Base-by-base conservation (phyloP, 1,284 basidiomycete genomes). In the Leucoagaricus sp. region DNA sequence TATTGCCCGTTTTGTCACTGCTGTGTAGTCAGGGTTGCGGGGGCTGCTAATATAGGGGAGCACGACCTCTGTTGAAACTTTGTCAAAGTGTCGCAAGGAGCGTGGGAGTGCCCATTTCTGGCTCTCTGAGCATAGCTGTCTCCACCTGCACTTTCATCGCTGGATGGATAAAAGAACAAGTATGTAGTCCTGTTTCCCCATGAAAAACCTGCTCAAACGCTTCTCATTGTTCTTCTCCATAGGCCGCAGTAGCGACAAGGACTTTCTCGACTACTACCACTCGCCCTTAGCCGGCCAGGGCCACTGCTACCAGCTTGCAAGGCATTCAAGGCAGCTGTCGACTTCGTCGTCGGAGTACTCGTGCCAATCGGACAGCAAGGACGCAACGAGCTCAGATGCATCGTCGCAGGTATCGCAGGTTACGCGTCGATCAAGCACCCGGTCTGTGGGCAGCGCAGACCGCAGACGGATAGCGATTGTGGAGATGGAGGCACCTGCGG, bases 391-490 rank as follows among this genome's bases (percentile, higher is more conserved):
- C 48, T 63, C 68, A 26, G 65, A 69, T 59, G 57, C 62, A 29
- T 65, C 64, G 12, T 59, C 66, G 44, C 64, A 67, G 55, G 66
- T 60, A 12, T 59, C 66, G 45, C 65, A 66, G 55, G 66, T 59
- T 57, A 67, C 69, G 21, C 75, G 80, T 58, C 77, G 82, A 53
- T 66, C 72, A n/a, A 83, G 78, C 62, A 71, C 76, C 31, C 81
- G 79, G 21, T 81, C 84, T 0, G 77, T 82, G 65, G 83, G 82
- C 59, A 79, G 79, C 62, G 72, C 78, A 49, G 86, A 88, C 72
- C 81, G 86, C 65, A 78, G 87, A 56, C 77, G 84, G 58, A 72
- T 88, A 52, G 84, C 84, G 29, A 84, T 91, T 64, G 82, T 89
- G 46, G 76, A 87, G 68, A 74, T 84, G 74, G 80, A 75, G 17